Conservation (phyloP, 2,329 filamentous ascomycete species). For the Pseudogymnoascus sp. region DNA sequence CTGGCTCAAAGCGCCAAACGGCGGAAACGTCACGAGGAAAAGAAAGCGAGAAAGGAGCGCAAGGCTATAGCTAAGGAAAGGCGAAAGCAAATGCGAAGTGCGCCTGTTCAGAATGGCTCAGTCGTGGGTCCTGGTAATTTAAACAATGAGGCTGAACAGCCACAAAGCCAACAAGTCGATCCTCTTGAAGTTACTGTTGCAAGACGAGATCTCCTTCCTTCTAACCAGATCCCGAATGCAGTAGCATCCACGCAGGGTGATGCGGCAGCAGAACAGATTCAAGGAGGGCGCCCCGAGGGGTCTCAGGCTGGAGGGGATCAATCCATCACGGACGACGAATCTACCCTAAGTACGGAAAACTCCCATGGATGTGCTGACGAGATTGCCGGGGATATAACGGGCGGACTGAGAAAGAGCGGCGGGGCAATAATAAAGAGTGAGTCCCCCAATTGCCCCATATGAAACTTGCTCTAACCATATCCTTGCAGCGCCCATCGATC, state of each 20-base stretch:
- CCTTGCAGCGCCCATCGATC: constrained; percentile 44
- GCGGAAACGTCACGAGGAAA: constrained; percentile 42
- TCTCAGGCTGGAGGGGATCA: background rate
- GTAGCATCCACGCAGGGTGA: background rate
- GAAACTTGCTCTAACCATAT: background rate
- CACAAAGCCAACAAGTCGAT: background rate
- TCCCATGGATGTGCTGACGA: constrained; percentile 19
- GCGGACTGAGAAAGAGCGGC: constrained; percentile 3
- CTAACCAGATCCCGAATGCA: background rate
- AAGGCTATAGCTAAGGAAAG: constrained; percentile 17
- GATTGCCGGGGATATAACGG: constrained; percentile 21
- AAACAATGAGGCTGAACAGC: background rate
- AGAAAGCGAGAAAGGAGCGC: constrained; percentile 32
- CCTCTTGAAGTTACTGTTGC: constrained; percentile 11
- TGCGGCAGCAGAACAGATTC: background rate
- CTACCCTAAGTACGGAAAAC: constrained; percentile 19
- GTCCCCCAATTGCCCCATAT: background rate
- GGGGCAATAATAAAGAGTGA: background rate
- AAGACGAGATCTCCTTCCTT: background rate
- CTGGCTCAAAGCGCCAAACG: constrained; percentile 50
- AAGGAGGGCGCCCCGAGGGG: background rate
- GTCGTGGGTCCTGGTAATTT: background rate
- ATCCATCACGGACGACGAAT: background rate
- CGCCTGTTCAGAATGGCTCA: background rate
- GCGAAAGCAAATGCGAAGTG: background rate